These are phyloP conservation scores for Scheffersomyces segobiensis DNA, from an alignment of 1,139 yeast species.

Conservation along the genomic window DNA sequence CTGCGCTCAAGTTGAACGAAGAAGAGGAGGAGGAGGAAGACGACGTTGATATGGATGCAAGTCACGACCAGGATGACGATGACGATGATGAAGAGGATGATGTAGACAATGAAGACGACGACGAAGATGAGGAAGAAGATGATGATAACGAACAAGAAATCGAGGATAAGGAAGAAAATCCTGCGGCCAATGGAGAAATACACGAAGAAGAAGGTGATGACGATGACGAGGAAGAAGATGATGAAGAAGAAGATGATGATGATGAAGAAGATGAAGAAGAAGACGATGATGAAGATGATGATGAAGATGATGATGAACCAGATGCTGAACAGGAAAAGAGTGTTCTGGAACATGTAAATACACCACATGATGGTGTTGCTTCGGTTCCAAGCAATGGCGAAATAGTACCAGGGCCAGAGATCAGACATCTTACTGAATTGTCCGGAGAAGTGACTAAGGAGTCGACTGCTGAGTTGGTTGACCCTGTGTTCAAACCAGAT, in stretches of 20 bases:
- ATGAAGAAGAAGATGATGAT: conserved; percentile 4
- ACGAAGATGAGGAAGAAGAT: conserved; percentile 8
- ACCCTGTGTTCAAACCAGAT: conserved; percentile 24
- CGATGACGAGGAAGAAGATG: conserved; percentile 17
- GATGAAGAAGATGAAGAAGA: conserved; percentile 9
- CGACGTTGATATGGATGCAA: conserved; percentile 15
- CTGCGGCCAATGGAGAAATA: conserved; percentile 15
- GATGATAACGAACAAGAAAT: conserved; percentile 1
- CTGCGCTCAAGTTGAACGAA: conserved; percentile 10
- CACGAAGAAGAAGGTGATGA: conserved; percentile 16
- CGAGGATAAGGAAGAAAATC: conserved; percentile 6
- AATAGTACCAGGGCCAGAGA: neutral
- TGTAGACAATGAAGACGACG: conserved; percentile 5
- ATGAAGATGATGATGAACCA: neutral
- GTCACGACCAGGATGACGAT: conserved; percentile 13
- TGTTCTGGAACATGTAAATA: neutral
- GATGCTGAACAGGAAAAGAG: neutral
- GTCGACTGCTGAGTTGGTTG: conserved; percentile 19
- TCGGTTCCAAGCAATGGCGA: neutral
- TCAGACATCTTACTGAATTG: neutral
- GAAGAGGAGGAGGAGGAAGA: conserved; percentile 6
- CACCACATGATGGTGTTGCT: neutral
- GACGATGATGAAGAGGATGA: conserved; percentile 8
- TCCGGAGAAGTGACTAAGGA: conserved; percentile 6
- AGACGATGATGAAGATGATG: conserved; percentile 1